Evolutionary conservation across 1,139 yeast genomes (phyloP).

Genomic region (Zygosaccharomyces pseudobailii): DNA sequence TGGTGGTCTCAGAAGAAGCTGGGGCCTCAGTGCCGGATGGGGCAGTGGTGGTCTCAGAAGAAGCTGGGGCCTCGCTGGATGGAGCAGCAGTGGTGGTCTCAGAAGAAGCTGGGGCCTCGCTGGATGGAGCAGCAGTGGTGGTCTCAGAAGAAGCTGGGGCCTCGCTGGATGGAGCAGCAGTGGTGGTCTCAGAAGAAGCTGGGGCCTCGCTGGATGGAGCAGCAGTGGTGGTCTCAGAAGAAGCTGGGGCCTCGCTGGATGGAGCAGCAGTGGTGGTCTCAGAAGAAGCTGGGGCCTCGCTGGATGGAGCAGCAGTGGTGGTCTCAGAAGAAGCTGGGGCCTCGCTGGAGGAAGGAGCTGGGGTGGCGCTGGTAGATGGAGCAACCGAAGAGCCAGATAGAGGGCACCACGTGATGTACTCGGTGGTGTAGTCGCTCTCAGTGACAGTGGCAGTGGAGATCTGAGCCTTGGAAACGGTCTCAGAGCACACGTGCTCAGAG

Average conservation of each 20-base stretch:
- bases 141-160: too few species aligned
- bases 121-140: too few species aligned
- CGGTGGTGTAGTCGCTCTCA: conserved; percentile 32
- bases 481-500: conserved; percentile 32
- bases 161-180: conserved; percentile 5
- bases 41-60: too few species aligned
- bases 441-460: conserved; percentile 36
- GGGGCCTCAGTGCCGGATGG: too few species aligned
- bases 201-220: background rate
- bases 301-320: too few species aligned
- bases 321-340: background rate
- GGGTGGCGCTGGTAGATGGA: background rate
- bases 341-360: background rate
- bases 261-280: conserved; percentile 4
- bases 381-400: conserved; percentile 18
- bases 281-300: too few species aligned
- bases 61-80: too few species aligned
- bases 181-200: too few species aligned
- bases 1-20: too few species aligned
- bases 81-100: too few species aligned
- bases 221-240: conserved; percentile 4
- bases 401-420: conserved; percentile 37
- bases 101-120: too few species aligned
- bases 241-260: too few species aligned
- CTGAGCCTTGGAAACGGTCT: conserved; percentile 34